Base-by-base conservation (phyloP, 176 grass and related monocot genomes). In the Carex parvula region DNA sequence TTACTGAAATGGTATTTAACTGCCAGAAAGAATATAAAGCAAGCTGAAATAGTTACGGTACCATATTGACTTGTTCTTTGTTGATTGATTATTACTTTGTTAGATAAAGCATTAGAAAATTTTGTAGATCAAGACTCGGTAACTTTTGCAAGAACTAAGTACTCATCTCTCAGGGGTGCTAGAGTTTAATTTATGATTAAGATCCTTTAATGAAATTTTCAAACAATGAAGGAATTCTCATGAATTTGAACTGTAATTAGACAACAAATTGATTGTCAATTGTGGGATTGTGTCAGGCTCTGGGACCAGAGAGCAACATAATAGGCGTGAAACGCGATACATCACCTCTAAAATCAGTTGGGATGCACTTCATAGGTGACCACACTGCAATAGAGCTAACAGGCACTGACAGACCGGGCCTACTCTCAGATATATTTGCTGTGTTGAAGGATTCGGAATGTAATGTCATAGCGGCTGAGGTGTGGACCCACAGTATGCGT, bases 351-450 rank as follows among this genome's bases (percentile, higher is more conserved):
- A 87, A 91, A 46, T 98, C 89, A 2, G 92, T 94, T 0, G 92
- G 95, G 41, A 87, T 94, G 86, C 95, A 94, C 84, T 93, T 85
- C 1, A 90, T 91, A 73, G 92, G 91, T 18, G 92, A 93, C 84
- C 91, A 98, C 84, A 90, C 87, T 18, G 89, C 95, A 60, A 91
- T 98, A 64, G 95, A 98, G 88, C 89, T 98, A 35, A 93, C 88
- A 85, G 95, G 95, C 13, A 89, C 92, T 13, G 95, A 98, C 87
- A 60, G 95, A 22, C 92, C 91, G 2, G 95, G 95, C 48, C 91
- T 98, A 21, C 92, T 98, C 11, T 98, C 95, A 2, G 95, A 94
- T 76, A 86, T 98, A 60, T 98, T 98, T 70, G 92, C 92, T 12
- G 92, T 98, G 9, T 77, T 98, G 46, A 91, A 92, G 33, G 84